These are phyloP conservation scores for Solanum virginianum DNA, from an alignment of 257 asterid species.

Conservation along the genomic window DNA sequence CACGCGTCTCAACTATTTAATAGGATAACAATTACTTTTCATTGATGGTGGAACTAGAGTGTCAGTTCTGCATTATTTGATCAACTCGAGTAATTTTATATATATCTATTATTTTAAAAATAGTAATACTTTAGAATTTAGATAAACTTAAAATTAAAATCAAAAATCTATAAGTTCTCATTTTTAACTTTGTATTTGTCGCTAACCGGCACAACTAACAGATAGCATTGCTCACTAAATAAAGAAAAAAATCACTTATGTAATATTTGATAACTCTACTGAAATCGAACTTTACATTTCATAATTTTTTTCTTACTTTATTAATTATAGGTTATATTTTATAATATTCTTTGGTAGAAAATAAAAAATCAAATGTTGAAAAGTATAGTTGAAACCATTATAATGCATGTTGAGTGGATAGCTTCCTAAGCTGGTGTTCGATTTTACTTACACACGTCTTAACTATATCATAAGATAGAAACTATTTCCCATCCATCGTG, in stretches of 20 bases:
- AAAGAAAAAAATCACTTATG: not conserved
- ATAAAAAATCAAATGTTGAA: not conserved
- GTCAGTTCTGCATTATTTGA: rapidly evolving
- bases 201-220: not conserved
- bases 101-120: not conserved
- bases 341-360: not conserved
- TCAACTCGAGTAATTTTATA: not conserved
- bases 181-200: rapidly evolving
- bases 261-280: not conserved
- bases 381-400: not conserved
- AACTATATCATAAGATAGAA: not conserved
- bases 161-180: not conserved
- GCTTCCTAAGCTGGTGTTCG: not conserved
- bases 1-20: not conserved
- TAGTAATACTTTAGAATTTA: not conserved
- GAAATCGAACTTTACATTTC: not conserved
- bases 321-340: not conserved
- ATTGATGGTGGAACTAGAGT: not conserved
- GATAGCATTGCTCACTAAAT: not conserved
- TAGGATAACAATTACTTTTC: not conserved
- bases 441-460: rapidly evolving
- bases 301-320: not conserved
- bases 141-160: not conserved
- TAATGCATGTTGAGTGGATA: not conserved
- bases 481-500: not conserved